These are phyloP conservation scores for Cordyceps cateniannulata DNA, from an alignment of 2,329 filamentous ascomycete species.

Conservation along the genomic window DNA sequence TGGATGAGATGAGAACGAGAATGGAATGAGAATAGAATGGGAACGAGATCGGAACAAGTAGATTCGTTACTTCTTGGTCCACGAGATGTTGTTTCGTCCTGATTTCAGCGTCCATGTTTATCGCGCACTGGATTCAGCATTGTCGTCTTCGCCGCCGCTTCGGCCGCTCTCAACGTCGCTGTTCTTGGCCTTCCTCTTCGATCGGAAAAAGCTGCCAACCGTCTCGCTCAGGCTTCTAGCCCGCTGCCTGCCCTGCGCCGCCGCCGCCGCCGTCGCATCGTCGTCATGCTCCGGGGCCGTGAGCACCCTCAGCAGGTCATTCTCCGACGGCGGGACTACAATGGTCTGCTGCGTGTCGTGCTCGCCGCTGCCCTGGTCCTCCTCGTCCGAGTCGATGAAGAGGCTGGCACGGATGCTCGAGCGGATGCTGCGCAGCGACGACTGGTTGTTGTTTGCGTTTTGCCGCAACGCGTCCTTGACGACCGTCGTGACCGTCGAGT, in stretches of 20 bases:
- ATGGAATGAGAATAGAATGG: background rate
- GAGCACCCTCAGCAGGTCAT: constrained; percentile 18
- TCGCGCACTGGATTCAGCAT: background rate
- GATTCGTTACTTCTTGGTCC: background rate
- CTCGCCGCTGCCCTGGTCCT: constrained; percentile 23
- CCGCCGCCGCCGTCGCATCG: background rate
- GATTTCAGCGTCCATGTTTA: background rate
- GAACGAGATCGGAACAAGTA: background rate
- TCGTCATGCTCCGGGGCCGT: constrained; percentile 16
- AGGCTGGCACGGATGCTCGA: constrained; percentile 48
- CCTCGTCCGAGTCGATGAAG: constrained; percentile 41
- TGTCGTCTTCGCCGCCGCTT: too few species aligned
- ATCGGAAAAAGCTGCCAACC: constrained; percentile 33
- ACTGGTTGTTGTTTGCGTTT: constrained; percentile 33
- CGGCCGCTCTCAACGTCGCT: background rate
- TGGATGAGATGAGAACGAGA: background rate
- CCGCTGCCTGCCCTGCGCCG: constrained; percentile 21
- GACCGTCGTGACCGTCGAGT: constrained; percentile 51
- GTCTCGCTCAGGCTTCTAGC: constrained; percentile 37
- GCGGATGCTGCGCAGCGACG: constrained; percentile 41
- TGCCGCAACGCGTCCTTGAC: constrained; percentile 49
- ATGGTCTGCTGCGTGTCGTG: constrained; percentile 17
- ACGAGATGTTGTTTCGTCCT: background rate
- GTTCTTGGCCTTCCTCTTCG: constrained; percentile 21
- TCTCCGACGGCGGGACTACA: constrained; percentile 21